Evolutionary conservation across 495 filamentous ascomycete genomes (phyloP), one percentile per base, ranked within the genome.

Genomic region (Darksidea phi): DNA sequence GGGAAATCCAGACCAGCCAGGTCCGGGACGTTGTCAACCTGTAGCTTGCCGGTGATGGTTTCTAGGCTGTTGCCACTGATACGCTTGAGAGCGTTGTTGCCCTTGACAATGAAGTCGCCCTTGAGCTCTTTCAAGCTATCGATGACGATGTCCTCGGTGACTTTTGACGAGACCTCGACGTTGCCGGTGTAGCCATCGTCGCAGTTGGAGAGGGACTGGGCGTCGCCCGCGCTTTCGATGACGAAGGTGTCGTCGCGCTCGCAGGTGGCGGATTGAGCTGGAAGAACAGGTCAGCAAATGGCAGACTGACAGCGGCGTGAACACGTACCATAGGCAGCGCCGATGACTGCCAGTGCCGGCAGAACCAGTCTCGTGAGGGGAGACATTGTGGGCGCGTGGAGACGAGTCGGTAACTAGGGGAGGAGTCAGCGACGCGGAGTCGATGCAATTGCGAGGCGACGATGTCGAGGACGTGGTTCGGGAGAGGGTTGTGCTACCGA

Each of bases 181-280:
- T 80, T 80, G 63, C 92, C 92, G 53, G 82, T 74, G 66, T 91
- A 78, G 18, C 79, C 88, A 32, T 75, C 71, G 79, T 75, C 71
- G 79, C 94, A 99, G 54, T 75, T 70, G 55, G 77, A 71, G 59
- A 95, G 72, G 58, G 74, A 76, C 41, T 84, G 82, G 50, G 89
- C 88, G 78, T 98, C 92, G 69, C 80, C 82, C 66, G 82, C 75
- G 77, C 77, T 84, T 67, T 80, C 74, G 75, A 96, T 82, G 48
- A 81, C 89, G 68, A 60, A 60, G 52, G 75, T 77, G 72, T 66
- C 77, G 74, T 67, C 72, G 55, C 63, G 69, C 68, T 77, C 74
- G 54, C 72, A 81, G 68, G 72, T 75, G 71, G 83, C 4, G 28
- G 28, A 4, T 32, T 32, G 28, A 32, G 28, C 73, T 42, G 73